Evolutionary conservation across 768 basidiomycete genomes (phyloP).

Genomic region (Stropharia rugosoannulata): DNA sequence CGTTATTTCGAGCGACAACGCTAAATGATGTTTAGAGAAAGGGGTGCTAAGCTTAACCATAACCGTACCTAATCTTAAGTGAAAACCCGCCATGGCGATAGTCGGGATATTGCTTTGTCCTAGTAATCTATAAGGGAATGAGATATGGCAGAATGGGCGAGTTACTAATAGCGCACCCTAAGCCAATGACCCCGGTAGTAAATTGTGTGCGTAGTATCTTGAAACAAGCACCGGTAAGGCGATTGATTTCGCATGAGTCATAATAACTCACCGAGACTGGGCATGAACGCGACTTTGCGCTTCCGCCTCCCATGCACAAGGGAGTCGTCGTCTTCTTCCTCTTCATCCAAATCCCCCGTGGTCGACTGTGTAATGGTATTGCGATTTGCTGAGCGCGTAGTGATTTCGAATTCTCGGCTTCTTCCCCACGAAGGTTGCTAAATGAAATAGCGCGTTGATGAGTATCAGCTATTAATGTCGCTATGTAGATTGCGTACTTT

Average conservation of each 20-base stretch:
- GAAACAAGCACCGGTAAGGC: conserved; percentile 9
- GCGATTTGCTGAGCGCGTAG: conserved; percentile 70
- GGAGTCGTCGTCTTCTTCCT: conserved; percentile 60
- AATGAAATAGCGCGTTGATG: conserved; percentile 5
- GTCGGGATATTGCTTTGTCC: conserved; percentile 74
- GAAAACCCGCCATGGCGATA: conserved; percentile 72
- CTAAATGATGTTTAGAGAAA: conserved; percentile 33
- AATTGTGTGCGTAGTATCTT: conserved; percentile 86
- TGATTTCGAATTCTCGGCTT: conserved; percentile 88
- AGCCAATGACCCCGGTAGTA: conserved; percentile 91
- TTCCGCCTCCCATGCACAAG: conserved; percentile 70
- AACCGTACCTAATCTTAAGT: conserved; percentile 74
- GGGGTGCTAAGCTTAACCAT: conserved; percentile 7
- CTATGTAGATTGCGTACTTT: conserved; percentile 47
- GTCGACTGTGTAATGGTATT: conserved; percentile 65
- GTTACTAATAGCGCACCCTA: conserved; percentile 41
- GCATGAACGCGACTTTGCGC: conserved; percentile 83
- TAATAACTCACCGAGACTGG: conserved; percentile 62
- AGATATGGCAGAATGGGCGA: background rate
- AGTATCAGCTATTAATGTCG: too few species aligned
- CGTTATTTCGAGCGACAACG: conserved; percentile 86
- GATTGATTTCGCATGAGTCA: conserved; percentile 13
- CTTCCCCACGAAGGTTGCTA: conserved; percentile 92
- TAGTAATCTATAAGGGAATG: conserved; percentile 57
- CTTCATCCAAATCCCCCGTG: conserved; percentile 76